phyloP scores from a whole-genome alignment of 208 protist species.

The Tritrichomonas foetus region DNA sequence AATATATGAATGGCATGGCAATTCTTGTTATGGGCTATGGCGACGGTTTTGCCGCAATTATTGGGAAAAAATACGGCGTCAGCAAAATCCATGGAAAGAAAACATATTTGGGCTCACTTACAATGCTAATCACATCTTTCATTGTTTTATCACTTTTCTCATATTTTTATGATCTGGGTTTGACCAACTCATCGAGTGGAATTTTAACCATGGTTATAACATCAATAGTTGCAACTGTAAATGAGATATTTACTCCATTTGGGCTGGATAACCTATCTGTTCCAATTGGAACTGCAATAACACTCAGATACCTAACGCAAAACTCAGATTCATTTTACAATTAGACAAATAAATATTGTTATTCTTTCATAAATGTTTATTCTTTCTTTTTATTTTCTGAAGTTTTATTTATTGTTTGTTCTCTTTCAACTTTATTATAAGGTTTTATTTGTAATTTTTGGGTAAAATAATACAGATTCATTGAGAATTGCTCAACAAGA shows the following conservation, averaged over 20 bases:
- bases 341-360: no score
- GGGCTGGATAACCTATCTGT: neutral
- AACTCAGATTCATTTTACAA: no score
- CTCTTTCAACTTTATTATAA: no score
- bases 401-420: no score
- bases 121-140: neutral
- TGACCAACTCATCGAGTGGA: neutral
- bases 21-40: neutral
- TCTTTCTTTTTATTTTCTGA: no score
- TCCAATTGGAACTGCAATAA: neutral
- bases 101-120: neutral
- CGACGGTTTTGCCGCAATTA: neutral
- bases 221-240: neutral
- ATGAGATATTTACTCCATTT: neutral
- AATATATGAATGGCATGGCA: neutral
- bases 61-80: neutral
- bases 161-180: neutral
- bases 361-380: no score
- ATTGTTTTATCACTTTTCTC: neutral
- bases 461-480: no score
- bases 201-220: neutral
- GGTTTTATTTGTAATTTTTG: no score
- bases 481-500: no score
- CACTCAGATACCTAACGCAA: no score
- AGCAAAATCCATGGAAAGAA: neutral